Evolutionary conservation across 2,329 filamentous ascomycete genomes (phyloP).

Genomic region (Curvularia sp.): DNA sequence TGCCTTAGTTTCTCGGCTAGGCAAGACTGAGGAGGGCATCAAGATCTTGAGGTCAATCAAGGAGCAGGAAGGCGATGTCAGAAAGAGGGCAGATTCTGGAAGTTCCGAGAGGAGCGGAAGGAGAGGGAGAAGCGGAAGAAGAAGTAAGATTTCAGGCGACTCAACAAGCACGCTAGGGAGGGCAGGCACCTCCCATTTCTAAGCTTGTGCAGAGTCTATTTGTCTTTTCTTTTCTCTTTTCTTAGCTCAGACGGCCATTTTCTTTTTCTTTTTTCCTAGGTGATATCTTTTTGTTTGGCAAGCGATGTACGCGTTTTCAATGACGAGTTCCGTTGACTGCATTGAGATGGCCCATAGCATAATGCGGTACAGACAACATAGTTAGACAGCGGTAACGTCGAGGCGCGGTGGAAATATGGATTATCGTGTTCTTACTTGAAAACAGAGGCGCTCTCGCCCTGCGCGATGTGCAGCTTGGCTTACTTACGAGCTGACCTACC

Average conservation of each 20-base stretch:
- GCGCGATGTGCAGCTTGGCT: not conserved
- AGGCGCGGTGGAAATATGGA: not conserved
- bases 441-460: not conserved
- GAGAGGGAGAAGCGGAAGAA: slow-evolving; percentile 32
- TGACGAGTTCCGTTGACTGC: not conserved
- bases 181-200: slow-evolving; percentile 22
- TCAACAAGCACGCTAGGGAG: slow-evolving; percentile 17
- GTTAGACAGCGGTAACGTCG: not conserved
- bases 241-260: not conserved
- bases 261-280: not conserved
- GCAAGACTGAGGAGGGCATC: slow-evolving; percentile 48
- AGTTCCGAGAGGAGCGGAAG: slow-evolving; percentile 33
- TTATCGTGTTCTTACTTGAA: not conserved
- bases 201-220: not conserved
- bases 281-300: not conserved
- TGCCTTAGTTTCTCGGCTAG: slow-evolving; percentile 55
- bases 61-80: slow-evolving; percentile 36
- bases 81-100: slow-evolving; percentile 37
- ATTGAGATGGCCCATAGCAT: not conserved
- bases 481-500: not conserved
- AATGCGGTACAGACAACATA: not conserved
- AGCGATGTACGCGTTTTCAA: not conserved
- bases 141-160: slow-evolving; percentile 18
- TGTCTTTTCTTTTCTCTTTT: not conserved
- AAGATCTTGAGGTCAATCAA: slow-evolving; percentile 44